Evolutionary conservation across 352 stramenopile species (phyloP).

Genomic region (Elongisporangium senticosum): DNA sequence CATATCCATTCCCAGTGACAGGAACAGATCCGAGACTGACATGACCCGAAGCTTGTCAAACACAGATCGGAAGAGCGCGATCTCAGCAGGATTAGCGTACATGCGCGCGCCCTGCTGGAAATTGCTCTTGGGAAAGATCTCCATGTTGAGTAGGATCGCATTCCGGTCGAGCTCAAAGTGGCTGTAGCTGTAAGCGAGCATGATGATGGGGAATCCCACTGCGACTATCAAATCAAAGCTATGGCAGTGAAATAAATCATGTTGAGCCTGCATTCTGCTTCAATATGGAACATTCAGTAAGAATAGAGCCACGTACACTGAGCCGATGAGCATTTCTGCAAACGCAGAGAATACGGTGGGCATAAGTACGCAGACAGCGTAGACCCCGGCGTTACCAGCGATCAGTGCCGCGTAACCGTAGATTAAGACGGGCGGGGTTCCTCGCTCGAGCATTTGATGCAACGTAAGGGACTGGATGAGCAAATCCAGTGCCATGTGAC

Average conservation of each 20-base stretch:
- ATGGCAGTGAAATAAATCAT: background rate
- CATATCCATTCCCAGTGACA: constrained; percentile 15
- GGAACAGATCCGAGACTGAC: constrained; percentile 5
- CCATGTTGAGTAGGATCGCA: constrained; percentile 9
- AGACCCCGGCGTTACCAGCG: constrained; percentile 9
- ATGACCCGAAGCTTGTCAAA: constrained; percentile 18
- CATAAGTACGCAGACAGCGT: constrained; percentile 10
- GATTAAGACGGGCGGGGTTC: constrained; percentile 2
- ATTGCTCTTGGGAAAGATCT: constrained; percentile 6
- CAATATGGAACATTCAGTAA: no score
- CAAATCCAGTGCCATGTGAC: constrained; percentile 10
- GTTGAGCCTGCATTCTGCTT: no score
- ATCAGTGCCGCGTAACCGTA: constrained; percentile 11
- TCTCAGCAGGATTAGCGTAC: constrained; percentile 7
- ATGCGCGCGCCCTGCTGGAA: constrained; percentile 13
- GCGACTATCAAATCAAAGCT: constrained; percentile 16
- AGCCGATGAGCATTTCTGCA: constrained; percentile 16
- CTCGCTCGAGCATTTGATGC: constrained; percentile 10
- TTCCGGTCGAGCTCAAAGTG: constrained; percentile 14
- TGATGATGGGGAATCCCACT: constrained; percentile 12
- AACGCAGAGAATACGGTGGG: constrained; percentile 10
- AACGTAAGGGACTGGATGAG: constrained; percentile 9
- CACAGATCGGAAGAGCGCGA: constrained; percentile 11
- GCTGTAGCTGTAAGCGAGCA: constrained; percentile 13
- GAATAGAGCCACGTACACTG: constrained; percentile 8